Evolutionary conservation across 306 rosid genomes (phyloP).

Genomic region (Prunus persica): Prunus_persica_NCBIv2 NC_034009.1:12805501-12806000

Average conservation of each 20-base stretch:
- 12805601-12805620: constrained; percentile 97
- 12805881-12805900: not conserved
- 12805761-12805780: not conserved
- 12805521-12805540: constrained; percentile 68
- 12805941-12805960: not conserved
- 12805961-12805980: no score
- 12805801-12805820: not conserved
- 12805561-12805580: constrained; percentile 97
- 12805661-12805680: constrained; percentile 46
- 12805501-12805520: constrained; percentile 83
- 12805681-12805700: constrained; percentile 7
- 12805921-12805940: not conserved
- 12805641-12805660: constrained; percentile 77
- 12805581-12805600: constrained; percentile 98
- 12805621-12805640: constrained; percentile 79
- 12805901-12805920: not conserved
- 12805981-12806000: no score
- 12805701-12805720: not conserved
- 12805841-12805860: no score
- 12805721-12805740: not conserved
- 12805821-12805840: not conserved
- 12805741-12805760: not conserved
- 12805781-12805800: not conserved
- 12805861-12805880: not conserved
- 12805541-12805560: constrained; percentile 68